A percentile compares a stretch with the other conserved stretches of the same genome.
These are phyloP conservation scores for Paramecium bursaria DNA, from an alignment of 73 alveolate genomes.

Conservation along the genomic window DNA sequence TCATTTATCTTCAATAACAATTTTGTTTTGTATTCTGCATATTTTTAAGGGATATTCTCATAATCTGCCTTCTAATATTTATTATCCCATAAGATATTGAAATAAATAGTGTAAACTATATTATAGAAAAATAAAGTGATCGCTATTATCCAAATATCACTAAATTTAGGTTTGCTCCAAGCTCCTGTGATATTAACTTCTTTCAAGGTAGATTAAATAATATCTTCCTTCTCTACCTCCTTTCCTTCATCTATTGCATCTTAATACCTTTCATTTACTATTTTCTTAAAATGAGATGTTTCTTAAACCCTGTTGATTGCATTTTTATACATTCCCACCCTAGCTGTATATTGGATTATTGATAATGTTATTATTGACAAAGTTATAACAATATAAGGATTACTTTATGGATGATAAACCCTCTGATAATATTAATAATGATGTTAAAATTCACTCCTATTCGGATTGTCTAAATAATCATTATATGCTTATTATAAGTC, in stretches of 20 bases:
- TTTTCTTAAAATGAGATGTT: conserved; percentile 46
- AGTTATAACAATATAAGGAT: conserved; percentile 51
- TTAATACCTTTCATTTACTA: conserved; percentile 18
- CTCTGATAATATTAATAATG: conserved; percentile 35
- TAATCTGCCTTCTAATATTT: conserved; percentile 7
- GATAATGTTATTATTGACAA: conserved; percentile 19
- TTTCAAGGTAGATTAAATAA: conserved; percentile 12
- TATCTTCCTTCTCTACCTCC: not conserved
- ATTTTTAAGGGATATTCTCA: not conserved
- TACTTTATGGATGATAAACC: conserved; percentile 44
- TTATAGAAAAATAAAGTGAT: conserved; percentile 5
- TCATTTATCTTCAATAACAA: not conserved
- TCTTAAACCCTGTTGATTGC: conserved; percentile 31
- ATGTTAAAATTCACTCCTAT: conserved; percentile 58
- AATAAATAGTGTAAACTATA: conserved; percentile 8
- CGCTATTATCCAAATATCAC: conserved; percentile 47
- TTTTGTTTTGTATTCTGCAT: conserved; percentile 33
- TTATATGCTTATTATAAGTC: conserved; percentile 37
- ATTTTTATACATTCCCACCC: conserved; percentile 57
- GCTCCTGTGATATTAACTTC: conserved; percentile 53
- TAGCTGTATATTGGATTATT: conserved; percentile 23
- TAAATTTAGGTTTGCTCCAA: conserved; percentile 46
- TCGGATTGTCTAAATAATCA: conserved; percentile 44
- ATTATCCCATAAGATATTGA: not conserved
- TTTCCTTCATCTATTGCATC: no score